phyloP scores from a whole-genome alignment of 257 asterid species.

The Solanum etuberosum region DNA sequence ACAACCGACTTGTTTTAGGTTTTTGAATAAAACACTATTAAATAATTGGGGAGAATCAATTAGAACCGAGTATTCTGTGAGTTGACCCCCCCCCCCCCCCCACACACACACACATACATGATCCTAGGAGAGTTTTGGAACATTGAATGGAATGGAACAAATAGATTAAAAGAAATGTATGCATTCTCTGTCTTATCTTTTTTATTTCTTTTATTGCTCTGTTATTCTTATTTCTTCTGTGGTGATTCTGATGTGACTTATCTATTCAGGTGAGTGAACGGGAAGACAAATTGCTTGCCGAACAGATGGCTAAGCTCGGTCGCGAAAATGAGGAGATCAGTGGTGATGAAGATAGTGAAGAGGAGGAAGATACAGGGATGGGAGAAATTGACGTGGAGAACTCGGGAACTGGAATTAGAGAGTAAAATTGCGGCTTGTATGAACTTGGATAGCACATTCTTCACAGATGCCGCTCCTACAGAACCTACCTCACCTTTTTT shows the following conservation, averaged over 20 bases:
- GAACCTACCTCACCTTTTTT: neutral
- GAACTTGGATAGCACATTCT: neutral
- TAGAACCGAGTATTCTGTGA: neutral
- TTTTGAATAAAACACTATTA: neutral
- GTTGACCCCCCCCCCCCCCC: neutral
- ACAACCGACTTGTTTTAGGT: neutral
- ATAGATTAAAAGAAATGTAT: neutral
- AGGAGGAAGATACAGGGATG: constrained; percentile 97
- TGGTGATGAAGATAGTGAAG: constrained; percentile 88
- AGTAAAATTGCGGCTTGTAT: neutral
- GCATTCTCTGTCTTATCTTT: neutral
- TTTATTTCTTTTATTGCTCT: neutral
- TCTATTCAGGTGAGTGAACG: constrained; percentile 80
- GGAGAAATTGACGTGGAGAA: constrained; percentile 75
- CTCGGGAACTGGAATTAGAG: constrained; percentile 31
- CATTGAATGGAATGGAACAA: neutral
- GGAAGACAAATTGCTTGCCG: constrained; percentile 79
- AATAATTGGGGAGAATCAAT: neutral
- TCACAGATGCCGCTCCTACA: neutral
- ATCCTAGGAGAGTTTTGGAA: neutral
- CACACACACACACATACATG: no score
- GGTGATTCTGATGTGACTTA: neutral
- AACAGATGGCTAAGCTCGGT: constrained; percentile 64
- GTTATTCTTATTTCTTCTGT: neutral
- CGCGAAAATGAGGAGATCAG: constrained; percentile 72